Conservation (phyloP, 306 rosid species). For the Lotus japonicus region DNA sequence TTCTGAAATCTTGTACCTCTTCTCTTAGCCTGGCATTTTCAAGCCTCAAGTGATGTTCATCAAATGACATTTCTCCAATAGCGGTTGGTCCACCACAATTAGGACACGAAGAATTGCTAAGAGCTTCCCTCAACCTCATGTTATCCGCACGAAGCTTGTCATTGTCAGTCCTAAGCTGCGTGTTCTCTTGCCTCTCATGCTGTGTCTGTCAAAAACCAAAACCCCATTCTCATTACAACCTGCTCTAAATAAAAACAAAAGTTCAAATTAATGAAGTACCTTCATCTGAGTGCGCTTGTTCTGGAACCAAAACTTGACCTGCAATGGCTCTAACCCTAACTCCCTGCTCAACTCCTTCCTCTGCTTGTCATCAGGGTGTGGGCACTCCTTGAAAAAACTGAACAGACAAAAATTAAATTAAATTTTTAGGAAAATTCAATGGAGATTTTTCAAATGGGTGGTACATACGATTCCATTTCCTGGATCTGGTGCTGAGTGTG, state of each 20-base stretch:
- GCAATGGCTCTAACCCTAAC: conserved; percentile 84
- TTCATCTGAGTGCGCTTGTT: conserved; percentile 99
- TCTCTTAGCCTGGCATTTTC: conserved; percentile 87
- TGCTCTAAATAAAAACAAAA: no score
- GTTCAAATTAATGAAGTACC: conserved; percentile 27
- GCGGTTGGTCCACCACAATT: conserved; percentile 97
- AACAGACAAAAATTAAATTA: neutral
- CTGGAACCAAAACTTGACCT: conserved; percentile 97
- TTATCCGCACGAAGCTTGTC: conserved; percentile 85
- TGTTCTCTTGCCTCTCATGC: conserved; percentile 89
- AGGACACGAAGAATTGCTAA: conserved; percentile 92
- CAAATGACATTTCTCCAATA: conserved; percentile 94
- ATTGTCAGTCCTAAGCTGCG: conserved; percentile 67
- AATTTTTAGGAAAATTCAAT: neutral
- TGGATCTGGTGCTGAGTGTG: conserved; percentile 99
- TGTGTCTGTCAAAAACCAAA: conserved; percentile 52
- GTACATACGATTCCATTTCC: conserved; percentile 92
- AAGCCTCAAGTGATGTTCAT: conserved; percentile 84
- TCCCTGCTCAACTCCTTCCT: conserved; percentile 93
- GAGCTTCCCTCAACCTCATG: conserved; percentile 91
- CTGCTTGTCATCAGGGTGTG: conserved; percentile 98
- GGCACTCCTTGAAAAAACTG: conserved; percentile 97
- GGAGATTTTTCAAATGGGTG: neutral
- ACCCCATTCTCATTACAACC: neutral
- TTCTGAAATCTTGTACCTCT: conserved; percentile 48